These are phyloP conservation scores for Phanerochaete sordida DNA, from an alignment of 768 basidiomycete species.

Conservation along the genomic window DNA sequence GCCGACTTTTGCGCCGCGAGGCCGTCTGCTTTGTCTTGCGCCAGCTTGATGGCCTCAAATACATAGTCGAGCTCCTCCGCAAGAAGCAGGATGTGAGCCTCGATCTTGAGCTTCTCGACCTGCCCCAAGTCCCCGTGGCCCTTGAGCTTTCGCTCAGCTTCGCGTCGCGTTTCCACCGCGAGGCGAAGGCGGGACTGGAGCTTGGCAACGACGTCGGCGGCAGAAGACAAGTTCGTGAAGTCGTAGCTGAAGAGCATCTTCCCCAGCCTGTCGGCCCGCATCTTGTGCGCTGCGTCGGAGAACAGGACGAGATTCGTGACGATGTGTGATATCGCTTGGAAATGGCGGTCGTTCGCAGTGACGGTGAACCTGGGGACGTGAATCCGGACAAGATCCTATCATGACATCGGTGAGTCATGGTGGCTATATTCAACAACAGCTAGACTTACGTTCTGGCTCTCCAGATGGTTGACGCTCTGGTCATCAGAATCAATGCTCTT, in stretches of 20 bases:
- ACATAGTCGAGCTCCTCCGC: conserved; percentile 79
- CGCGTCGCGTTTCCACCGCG: conserved; percentile 49
- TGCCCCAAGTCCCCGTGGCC: conserved; percentile 42
- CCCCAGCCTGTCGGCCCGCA: conserved; percentile 73
- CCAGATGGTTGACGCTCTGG: conserved; percentile 45
- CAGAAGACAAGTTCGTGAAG: conserved; percentile 71
- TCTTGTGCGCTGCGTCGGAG: conserved; percentile 81
- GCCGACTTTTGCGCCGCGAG: conserved; percentile 75
- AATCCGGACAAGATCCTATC: conserved; percentile 76
- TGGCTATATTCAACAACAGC: no score
- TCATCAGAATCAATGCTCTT: conserved; percentile 31
- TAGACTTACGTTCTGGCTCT: conserved; percentile 56
- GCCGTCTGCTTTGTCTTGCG: conserved; percentile 70
- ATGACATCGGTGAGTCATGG: background rate
- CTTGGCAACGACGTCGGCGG: conserved; percentile 65
- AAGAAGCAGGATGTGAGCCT: conserved; percentile 68
- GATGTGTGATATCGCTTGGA: conserved; percentile 80
- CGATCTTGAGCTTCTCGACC: conserved; percentile 60
- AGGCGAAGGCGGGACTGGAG: conserved; percentile 73
- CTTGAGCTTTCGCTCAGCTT: conserved; percentile 34
- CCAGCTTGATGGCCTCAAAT: conserved; percentile 83
- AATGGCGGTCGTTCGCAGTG: conserved; percentile 78
- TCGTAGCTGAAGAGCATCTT: conserved; percentile 85
- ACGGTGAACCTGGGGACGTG: conserved; percentile 86
- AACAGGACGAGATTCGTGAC: conserved; percentile 88